These are phyloP conservation scores for Eudorina sp. DNA, from an alignment of 139 green algal genomes.

Conservation along the genomic window DNA sequence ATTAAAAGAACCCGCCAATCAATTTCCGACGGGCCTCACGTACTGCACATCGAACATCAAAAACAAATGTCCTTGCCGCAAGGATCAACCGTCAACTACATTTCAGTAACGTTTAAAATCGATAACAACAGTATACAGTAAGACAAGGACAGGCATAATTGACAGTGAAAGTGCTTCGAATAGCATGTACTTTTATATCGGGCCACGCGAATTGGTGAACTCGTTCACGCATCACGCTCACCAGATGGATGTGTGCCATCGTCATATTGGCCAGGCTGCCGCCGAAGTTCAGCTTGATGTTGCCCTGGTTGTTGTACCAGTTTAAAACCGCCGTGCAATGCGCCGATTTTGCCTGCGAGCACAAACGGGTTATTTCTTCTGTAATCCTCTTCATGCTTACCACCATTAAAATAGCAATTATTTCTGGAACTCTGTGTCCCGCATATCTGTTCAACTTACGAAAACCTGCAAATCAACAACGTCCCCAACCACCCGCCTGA, in stretches of 20 bases:
- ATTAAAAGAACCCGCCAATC: too few species aligned
- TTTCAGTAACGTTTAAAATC: too few species aligned
- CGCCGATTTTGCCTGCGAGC: neutral
- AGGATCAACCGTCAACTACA: too few species aligned
- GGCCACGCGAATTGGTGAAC: too few species aligned
- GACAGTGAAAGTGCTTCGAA: neutral
- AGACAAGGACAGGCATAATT: neutral
- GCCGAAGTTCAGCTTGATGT: neutral
- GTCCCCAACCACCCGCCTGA: too few species aligned
- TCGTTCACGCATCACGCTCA: neutral
- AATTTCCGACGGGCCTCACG: too few species aligned
- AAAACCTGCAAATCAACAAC: too few species aligned
- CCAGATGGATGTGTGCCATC: neutral
- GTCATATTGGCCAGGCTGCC: neutral
- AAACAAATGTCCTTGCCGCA: too few species aligned
- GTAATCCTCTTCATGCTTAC: neutral
- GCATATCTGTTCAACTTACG: neutral
- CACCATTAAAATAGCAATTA: neutral
- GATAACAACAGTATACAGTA: neutral
- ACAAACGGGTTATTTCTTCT: neutral
- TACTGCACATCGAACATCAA: too few species aligned
- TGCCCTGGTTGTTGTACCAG: neutral
- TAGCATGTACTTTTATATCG: neutral
- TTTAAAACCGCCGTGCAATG: neutral
- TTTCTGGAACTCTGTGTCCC: neutral